phyloP scores from a whole-genome alignment of 495 filamentous ascomycete genomes.

The Apodospora peruviana region DNA sequence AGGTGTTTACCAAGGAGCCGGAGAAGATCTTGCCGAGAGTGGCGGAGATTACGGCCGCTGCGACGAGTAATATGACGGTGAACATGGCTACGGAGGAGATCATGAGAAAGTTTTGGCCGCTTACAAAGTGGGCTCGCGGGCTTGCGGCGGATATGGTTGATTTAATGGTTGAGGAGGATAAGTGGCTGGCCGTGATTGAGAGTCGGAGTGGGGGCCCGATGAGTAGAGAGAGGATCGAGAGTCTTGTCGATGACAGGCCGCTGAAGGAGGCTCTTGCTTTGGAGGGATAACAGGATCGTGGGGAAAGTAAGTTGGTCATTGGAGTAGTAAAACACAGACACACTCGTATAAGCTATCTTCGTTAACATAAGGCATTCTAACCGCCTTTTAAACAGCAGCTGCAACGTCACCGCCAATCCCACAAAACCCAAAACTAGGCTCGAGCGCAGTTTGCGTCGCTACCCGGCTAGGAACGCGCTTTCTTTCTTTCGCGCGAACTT shows the following conservation, averaged over 20 bases:
- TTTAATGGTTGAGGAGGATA: slow-evolving; percentile 2
- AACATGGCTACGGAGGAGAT: not conserved
- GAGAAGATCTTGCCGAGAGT: slow-evolving; percentile 4
- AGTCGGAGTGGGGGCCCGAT: not conserved
- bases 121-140: slow-evolving; percentile 3
- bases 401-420: too few relatives aligned
- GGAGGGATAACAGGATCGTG: too few relatives aligned
- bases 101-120: slow-evolving; percentile 1
- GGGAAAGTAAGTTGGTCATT: too few relatives aligned
- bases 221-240: slow-evolving; percentile 1
- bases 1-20: slow-evolving; percentile 1
- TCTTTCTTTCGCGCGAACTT: too few relatives aligned
- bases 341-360: too few relatives aligned
- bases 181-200: not conserved
- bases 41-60: not conserved
- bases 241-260: not conserved
- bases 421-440: too few relatives aligned
- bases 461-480: too few relatives aligned
- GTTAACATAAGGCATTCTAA: too few relatives aligned
- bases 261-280: not conserved
- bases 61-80: not conserved
- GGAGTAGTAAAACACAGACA: too few relatives aligned
- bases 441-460: too few relatives aligned
- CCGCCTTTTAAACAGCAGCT: too few relatives aligned
- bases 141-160: not conserved